Base-by-base conservation (phyloP, 202 grass and related monocot species). In the Setaria viridis region DNA sequence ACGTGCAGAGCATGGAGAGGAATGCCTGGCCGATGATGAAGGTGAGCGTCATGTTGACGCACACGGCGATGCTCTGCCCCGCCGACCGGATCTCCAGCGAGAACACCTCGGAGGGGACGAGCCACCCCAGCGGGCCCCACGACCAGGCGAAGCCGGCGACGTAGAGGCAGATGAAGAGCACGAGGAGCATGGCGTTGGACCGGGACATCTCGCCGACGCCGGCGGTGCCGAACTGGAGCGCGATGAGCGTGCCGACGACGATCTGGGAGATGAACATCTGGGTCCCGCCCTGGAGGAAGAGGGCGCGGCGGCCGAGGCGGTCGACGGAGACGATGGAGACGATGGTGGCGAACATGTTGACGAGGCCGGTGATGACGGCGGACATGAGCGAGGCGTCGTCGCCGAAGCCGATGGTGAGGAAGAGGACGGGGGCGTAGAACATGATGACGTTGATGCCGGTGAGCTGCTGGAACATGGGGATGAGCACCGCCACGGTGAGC, bases 381-480 rank as follows among this genome's bases (percentile, higher is more conserved):
- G 92, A 89, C 89, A 91, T 91, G 12, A 94, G 89, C 5, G 92
- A 94, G 2, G 92, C 92, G 74, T 94, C 89, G 56, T 85, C 86
- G 12, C 70, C 86, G 67, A 94, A 94, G 7, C 92, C 92, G 51
- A 94, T 92, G 85, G 92, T 94, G 16, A 90, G 90, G 85, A 94
- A 94, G 17, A 94, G 74, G 13, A 94, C 92, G 0, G 92, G 92
- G 6, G 92, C 92, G 70, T 94, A 94, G 85, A 94, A 94, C 92
- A 94, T 94, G 92, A 94, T 94, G 21, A 94, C 92, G 39, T 94
- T 94, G 81, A 94, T 94, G 2, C 92, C 92, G 0, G 92, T 94
- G n/a, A 94, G 85, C 80, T 94, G 92, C 79, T 94, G 92, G 92
- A 94, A 94, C 78, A 54, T 67, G 1, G 92, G 92, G 80, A 94